Base-by-base conservation (phyloP, 1,284 basidiomycete genomes). In the Agroathelia rolfsii region DNA sequence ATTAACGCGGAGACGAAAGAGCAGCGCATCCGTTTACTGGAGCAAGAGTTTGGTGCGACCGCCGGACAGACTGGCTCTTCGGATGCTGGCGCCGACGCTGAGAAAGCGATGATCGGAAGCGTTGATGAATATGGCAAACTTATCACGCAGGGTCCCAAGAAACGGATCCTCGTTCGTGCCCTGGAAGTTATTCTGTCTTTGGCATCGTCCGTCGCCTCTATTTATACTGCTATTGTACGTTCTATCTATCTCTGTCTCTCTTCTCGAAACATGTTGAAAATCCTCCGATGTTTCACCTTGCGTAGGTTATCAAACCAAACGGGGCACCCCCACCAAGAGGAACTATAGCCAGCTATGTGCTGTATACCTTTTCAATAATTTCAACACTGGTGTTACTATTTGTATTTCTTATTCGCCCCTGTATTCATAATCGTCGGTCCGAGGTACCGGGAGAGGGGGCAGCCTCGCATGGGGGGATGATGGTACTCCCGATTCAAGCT, bases 21-120 rank as follows among this genome's bases (percentile, higher is more conserved):
- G 50, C 76, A 79, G 41, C 62, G 77, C 12, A 61, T 80, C 44
- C 65, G 75, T 3, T 77, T 80, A 74, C 60, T 82, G 6, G 72
- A 80, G 47, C 60, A 64, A 10, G 75, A 79, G 44, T 81, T 80
- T 50, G 54, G 69, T 3, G 43, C 47, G 4, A 53, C 59, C 30
- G 53, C 41, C 7, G 48, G 45, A 5, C 54, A 53, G 28, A 50
- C 45, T 9, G 40, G 43, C 28, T 38, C 39, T 14, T 37, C 38
- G 3, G 47, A 49, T 18, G 49, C 45, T n/a, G 61, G 64, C 35
- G 62, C 64, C 25, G 50, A 64, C 22, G 69, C 64, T 4, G 66
- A 64, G 37, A n/a, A n/a, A n/a, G 62, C 58, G 9, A 38, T 69
- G 6, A 51, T 79, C 7, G 77, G 77, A 2, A 69, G 70, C 22